These are phyloP conservation scores for Colletotrichum coccodes DNA, from an alignment of 2,329 filamentous ascomycete genomes.

Conservation along the genomic window DNA sequence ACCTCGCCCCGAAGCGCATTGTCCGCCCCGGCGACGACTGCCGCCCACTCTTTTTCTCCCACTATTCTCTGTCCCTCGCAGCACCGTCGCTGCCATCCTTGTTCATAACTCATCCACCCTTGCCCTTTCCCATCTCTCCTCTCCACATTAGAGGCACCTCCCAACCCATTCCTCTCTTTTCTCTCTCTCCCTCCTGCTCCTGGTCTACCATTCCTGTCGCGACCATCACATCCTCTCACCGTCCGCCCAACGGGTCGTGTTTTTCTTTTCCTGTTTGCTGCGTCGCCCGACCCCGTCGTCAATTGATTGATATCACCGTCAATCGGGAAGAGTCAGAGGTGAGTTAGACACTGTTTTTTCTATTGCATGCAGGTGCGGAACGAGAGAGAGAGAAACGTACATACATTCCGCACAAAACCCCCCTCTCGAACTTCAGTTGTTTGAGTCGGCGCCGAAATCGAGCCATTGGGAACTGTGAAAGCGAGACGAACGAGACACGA, in stretches of 20 bases:
- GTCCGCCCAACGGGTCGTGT: slow-evolving; percentile 31
- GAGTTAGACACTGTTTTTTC: background rate
- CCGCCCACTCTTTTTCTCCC: slow-evolving; percentile 18
- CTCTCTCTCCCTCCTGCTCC: slow-evolving; percentile 33
- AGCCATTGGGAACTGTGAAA: slow-evolving; percentile 17
- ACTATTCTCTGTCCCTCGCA: slow-evolving; percentile 21
- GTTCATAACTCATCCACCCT: slow-evolving; percentile 30
- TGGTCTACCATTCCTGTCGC: slow-evolving; percentile 32
- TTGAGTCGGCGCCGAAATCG: slow-evolving; percentile 7
- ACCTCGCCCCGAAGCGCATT: slow-evolving; percentile 22
- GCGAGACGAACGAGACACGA: slow-evolving; percentile 24
- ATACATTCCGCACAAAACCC: background rate
- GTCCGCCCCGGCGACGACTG: slow-evolving; percentile 27
- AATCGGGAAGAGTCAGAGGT: slow-evolving; percentile 16
- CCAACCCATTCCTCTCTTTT: slow-evolving; percentile 36
- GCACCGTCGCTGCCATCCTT: slow-evolving; percentile 23
- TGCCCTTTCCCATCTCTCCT: slow-evolving; percentile 32
- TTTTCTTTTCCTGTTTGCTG: slow-evolving; percentile 35
- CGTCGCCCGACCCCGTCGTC: slow-evolving; percentile 25
- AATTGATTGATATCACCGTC: slow-evolving; percentile 23
- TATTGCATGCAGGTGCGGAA: background rate
- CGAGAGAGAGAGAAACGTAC: slow-evolving; percentile 4
- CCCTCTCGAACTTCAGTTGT: background rate
- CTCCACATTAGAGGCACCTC: slow-evolving; percentile 36
- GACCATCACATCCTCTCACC: slow-evolving; percentile 34